phyloP scores from a whole-genome alignment of 768 basidiomycete species.

The Kwoniella heveanensis region DNA sequence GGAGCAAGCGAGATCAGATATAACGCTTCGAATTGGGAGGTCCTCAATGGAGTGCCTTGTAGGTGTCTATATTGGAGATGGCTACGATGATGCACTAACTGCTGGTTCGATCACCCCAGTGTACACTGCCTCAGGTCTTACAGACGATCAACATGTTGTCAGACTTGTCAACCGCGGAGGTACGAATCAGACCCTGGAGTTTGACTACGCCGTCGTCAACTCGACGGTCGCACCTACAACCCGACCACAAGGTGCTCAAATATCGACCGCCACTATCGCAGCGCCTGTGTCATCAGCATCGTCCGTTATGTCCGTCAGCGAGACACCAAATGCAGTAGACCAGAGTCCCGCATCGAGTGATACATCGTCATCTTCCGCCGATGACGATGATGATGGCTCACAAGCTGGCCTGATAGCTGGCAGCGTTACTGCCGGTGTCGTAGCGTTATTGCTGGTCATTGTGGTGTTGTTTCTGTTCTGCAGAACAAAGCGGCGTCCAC shows the following conservation, averaged over 20 bases:
- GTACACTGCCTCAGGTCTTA: conserved; percentile 23
- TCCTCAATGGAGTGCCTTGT: conserved; percentile 3
- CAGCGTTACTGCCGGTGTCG: neutral
- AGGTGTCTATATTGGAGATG: neutral
- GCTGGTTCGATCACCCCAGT: conserved; percentile 8
- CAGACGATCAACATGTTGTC: conserved; percentile 27
- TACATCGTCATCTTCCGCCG: too few relatives aligned
- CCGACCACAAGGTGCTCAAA: neutral
- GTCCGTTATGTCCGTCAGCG: neutral
- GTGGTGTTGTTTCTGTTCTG: neutral
- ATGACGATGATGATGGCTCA: neutral
- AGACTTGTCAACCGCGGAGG: conserved; percentile 19
- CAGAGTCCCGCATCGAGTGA: too few relatives aligned
- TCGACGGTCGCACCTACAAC: conserved; percentile 17
- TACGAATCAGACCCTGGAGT: conserved; percentile 7
- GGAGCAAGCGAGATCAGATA: conserved; percentile 1
- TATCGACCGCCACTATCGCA: neutral
- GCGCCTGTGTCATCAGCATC: neutral
- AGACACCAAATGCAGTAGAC: neutral
- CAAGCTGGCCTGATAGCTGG: neutral
- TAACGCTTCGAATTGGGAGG: conserved; percentile 3
- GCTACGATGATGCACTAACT: neutral
- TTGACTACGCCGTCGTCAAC: conserved; percentile 41
- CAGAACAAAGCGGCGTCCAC: neutral
- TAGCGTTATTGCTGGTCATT: neutral